phyloP scores from a whole-genome alignment of 345 rosid genomes.

The Gossypium sturtianum region DNA sequence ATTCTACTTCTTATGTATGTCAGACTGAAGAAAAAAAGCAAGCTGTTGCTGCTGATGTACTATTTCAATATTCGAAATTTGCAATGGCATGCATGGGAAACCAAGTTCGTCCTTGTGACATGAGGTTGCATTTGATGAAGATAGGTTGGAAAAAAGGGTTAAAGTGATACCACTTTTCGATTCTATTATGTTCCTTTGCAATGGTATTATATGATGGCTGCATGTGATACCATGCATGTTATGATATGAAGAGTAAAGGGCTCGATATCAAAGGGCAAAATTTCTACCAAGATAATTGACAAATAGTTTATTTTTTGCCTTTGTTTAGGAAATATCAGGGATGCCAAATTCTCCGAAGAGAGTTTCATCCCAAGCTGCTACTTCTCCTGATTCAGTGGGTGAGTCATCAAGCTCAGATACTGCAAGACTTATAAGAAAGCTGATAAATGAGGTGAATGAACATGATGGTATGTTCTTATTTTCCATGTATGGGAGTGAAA shows the following conservation, averaged over 20 bases:
- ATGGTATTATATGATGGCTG: background rate
- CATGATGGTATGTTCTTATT: too few relatives aligned
- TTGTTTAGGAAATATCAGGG: conserved; percentile 77
- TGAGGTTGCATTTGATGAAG: conserved; percentile 94
- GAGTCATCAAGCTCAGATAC: conserved; percentile 93
- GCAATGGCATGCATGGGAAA: conserved; percentile 89
- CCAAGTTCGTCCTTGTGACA: conserved; percentile 72
- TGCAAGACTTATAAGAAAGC: conserved; percentile 36
- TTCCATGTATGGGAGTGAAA: too few relatives aligned
- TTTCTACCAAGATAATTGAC: conserved; percentile 2
- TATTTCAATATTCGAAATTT: conserved; percentile 83
- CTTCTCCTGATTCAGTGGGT: conserved; percentile 77
- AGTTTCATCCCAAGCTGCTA: conserved; percentile 42
- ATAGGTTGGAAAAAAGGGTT: conserved; percentile 24
- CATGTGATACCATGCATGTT: background rate
- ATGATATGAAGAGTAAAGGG: background rate
- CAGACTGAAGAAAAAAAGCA: conserved; percentile 81
- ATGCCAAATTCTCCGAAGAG: conserved; percentile 73
- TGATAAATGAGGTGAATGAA: conserved; percentile 43
- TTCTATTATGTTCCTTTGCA: background rate
- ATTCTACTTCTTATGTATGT: background rate
- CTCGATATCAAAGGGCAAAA: background rate
- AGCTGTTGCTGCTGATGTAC: conserved; percentile 92
- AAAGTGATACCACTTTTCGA: background rate
- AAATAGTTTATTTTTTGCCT: background rate